These are phyloP conservation scores for Lactifluus hygrophoroides DNA, from an alignment of 768 basidiomycete genomes.

Conservation along the genomic window DNA sequence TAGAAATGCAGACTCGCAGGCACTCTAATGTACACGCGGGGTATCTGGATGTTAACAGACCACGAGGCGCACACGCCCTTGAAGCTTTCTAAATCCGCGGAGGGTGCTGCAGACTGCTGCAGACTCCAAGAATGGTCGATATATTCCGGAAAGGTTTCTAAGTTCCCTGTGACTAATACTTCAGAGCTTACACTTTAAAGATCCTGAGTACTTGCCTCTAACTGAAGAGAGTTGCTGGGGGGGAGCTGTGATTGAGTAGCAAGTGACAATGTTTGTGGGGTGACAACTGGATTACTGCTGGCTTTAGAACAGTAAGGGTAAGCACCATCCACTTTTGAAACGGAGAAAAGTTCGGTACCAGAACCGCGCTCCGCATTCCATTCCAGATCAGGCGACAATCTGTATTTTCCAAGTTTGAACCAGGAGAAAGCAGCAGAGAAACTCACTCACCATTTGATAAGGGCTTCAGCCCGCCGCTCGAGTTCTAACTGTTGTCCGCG, in stretches of 20 bases:
- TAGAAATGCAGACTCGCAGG: background rate
- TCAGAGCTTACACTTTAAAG: background rate
- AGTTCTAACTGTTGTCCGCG: conserved; percentile 1
- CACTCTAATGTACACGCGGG: background rate
- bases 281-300: background rate
- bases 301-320: background rate
- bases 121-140: background rate
- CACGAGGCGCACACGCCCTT: background rate
- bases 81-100: background rate
- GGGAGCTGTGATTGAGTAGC: background rate
- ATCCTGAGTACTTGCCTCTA: background rate
- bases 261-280: background rate
- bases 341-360: background rate
- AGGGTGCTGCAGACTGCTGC: too few species aligned
- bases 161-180: background rate
- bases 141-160: background rate
- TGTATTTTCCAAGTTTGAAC: background rate
- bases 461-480: conserved; percentile 1
- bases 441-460: conserved; percentile 2
- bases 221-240: conserved; percentile 1
- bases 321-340: background rate
- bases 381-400: conserved; percentile 9
- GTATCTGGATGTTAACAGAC: background rate
- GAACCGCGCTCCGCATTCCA: background rate
- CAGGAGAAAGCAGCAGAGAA: background rate